A percentile compares a stretch with the other conserved stretches of the same genome.
phyloP scores from a whole-genome alignment of 805 yeast genomes.

The Suhomyces tanzawaensis region DNA sequence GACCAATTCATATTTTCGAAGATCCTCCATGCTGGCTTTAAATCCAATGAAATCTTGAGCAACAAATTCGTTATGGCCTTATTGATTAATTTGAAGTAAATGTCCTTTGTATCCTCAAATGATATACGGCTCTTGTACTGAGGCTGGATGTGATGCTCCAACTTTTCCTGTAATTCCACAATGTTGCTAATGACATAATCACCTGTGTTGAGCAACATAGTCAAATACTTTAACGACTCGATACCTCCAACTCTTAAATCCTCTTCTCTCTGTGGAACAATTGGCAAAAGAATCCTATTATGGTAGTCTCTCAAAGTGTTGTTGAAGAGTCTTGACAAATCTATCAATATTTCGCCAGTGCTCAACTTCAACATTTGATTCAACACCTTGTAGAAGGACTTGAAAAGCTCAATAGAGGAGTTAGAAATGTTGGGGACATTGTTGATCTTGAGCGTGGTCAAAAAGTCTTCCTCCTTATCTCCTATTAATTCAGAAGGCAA shows the following conservation, averaged over 20 bases:
- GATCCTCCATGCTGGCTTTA: conserved; percentile 78
- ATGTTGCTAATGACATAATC: conserved; percentile 83
- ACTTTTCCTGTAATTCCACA: conserved; percentile 68
- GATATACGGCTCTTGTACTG: conserved; percentile 39
- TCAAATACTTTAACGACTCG: conserved; percentile 64
- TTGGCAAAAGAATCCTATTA: conserved; percentile 30
- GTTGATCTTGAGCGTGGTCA: conserved; percentile 41
- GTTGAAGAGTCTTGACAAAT: conserved; percentile 58
- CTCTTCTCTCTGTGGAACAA: conserved; percentile 48
- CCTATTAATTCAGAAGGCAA: conserved; percentile 41
- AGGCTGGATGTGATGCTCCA: conserved; percentile 37
- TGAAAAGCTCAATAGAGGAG: conserved; percentile 84
- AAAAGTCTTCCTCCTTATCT: conserved; percentile 23
- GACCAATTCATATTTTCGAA: conserved; percentile 76
- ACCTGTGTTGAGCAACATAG: conserved; percentile 80
- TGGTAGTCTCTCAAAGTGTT: conserved; percentile 56
- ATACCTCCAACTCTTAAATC: conserved; percentile 39
- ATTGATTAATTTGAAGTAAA: conserved; percentile 57
- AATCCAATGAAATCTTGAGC: conserved; percentile 55
- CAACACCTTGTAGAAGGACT: conserved; percentile 68
- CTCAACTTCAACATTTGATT: conserved; percentile 53
- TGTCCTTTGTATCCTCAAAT: conserved; percentile 56
- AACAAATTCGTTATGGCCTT: conserved; percentile 55
- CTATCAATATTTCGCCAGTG: conserved; percentile 47
- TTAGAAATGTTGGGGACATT: conserved; percentile 68